Percentiles rank a stretch among this genome's conserved stretches.
phyloP scores from a whole-genome alignment of 2,329 filamentous ascomycete species.

The Fusarium xylarioides region DNA sequence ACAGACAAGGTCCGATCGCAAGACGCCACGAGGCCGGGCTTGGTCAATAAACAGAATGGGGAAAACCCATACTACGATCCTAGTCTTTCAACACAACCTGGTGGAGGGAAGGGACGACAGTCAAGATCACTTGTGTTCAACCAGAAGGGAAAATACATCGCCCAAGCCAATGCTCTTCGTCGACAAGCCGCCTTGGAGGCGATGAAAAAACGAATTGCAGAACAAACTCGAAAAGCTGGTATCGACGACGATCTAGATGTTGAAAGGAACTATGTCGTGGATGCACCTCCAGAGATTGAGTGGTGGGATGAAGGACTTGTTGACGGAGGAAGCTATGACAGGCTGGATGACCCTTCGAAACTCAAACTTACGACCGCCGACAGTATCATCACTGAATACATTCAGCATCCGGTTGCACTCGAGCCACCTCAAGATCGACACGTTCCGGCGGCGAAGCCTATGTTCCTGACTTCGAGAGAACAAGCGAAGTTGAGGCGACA shows the following conservation, averaged over 20 bases:
- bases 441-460: conserved; percentile 80
- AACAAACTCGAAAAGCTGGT: conserved; percentile 86
- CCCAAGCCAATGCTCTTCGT: conserved; percentile 88
- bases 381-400: conserved; percentile 86
- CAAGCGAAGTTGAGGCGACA: conserved; percentile 91
- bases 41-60: conserved; percentile 12
- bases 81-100: conserved; percentile 68
- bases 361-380: conserved; percentile 82
- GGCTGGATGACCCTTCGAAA: conserved; percentile 69
- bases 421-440: conserved; percentile 92
- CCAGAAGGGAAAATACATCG: conserved; percentile 95
- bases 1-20: conserved; percentile 25
- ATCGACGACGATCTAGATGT: conserved; percentile 90
- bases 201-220: conserved; percentile 93
- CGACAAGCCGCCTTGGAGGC: conserved; percentile 89
- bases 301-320: conserved; percentile 97
- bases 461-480: conserved; percentile 92
- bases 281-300: conserved; percentile 86
- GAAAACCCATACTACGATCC: conserved; percentile 85
- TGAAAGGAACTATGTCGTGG: conserved; percentile 88
- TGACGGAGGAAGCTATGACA: conserved; percentile 77
- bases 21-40: conserved; percentile 35
- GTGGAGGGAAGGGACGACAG: conserved; percentile 67
- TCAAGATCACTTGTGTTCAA: conserved; percentile 88
- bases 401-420: conserved; percentile 91